Percentiles rank a stretch among this genome's conserved stretches.
These are phyloP conservation scores for Leptomonas seymouri DNA, from an alignment of 208 protist species.

Conservation along the genomic window DNA sequence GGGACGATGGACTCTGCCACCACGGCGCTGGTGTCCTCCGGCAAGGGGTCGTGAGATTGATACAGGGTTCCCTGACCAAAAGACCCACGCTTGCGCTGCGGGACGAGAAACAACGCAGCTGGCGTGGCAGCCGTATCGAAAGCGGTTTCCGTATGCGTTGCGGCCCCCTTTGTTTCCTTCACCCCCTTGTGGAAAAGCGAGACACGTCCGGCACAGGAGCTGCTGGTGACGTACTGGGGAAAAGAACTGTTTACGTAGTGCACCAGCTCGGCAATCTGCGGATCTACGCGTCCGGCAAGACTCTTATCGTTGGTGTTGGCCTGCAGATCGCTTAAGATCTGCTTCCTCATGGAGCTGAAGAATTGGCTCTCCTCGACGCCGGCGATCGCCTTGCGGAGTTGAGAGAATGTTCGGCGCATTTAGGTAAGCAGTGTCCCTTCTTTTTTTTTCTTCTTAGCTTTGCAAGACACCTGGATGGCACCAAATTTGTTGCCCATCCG, in stretches of 20 bases:
- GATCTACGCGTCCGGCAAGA: conserved; percentile 72
- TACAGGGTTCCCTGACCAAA: conserved; percentile 67
- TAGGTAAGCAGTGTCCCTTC: not conserved
- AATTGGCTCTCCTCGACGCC: conserved; percentile 46
- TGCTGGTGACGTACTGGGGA: conserved; percentile 76
- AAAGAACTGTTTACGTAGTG: conserved; percentile 59
- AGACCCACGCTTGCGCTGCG: conserved; percentile 64
- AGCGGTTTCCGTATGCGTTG: not conserved
- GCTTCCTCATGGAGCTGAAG: conserved; percentile 40
- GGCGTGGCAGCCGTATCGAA: not conserved
- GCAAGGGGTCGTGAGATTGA: conserved; percentile 72
- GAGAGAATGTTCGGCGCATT: not conserved
- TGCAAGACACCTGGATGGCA: too few species aligned
- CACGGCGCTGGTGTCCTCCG: conserved; percentile 28
- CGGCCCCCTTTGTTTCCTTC: conserved; percentile 5
- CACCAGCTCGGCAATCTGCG: conserved; percentile 52
- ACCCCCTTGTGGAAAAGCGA: conserved; percentile 77
- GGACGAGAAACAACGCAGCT: not conserved
- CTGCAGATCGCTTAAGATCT: conserved; percentile 55
- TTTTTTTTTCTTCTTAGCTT: not conserved
- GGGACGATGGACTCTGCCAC: conserved; percentile 32
- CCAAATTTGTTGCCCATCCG: too few species aligned
- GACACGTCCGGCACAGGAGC: conserved; percentile 73
- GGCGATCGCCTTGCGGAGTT: conserved; percentile 25
- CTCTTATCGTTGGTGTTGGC: conserved; percentile 77